Evolutionary conservation across 1,284 basidiomycete species (phyloP).

Genomic region (Naganishia sp.): DNA sequence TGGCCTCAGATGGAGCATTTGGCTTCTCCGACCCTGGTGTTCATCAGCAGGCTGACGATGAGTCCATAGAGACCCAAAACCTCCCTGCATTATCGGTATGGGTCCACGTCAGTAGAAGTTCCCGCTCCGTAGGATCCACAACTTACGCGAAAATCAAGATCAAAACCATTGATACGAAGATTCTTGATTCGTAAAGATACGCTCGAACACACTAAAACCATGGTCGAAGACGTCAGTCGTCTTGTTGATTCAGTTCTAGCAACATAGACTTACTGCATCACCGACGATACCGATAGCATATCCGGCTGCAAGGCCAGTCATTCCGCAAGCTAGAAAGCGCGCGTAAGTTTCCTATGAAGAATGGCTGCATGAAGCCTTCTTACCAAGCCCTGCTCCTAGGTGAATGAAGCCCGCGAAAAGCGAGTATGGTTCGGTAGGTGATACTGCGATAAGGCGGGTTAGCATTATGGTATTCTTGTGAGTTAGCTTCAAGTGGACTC

Average conservation of each 20-base stretch:
- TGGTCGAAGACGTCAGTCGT: not conserved
- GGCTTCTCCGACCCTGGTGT: constrained; percentile 53
- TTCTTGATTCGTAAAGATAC: constrained; percentile 60
- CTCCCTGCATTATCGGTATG: constrained; percentile 34
- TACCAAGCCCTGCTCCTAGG: constrained; percentile 81
- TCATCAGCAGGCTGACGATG: constrained; percentile 60
- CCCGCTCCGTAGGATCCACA: not conserved
- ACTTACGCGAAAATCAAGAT: constrained; percentile 58
- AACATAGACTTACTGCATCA: constrained; percentile 69
- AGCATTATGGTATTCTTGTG: constrained; percentile 11
- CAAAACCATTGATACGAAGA: constrained; percentile 75
- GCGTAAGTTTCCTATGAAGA: not conserved
- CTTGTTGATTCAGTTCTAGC: not conserved
- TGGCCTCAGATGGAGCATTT: constrained; percentile 28
- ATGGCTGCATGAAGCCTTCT: constrained; percentile 6
- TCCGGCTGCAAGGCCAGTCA: constrained; percentile 92
- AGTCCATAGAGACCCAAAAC: constrained; percentile 60
- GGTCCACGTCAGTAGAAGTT: constrained; percentile 32
- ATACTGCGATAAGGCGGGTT: constrained; percentile 48
- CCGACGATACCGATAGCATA: constrained; percentile 97
- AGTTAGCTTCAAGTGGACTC: not conserved
- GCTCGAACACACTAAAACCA: constrained; percentile 56
- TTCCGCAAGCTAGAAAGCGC: constrained; percentile 64
- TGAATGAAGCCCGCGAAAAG: constrained; percentile 89
- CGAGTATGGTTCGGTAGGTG: constrained; percentile 58